Base-by-base conservation (phyloP, 805 yeast species). In the Debaryomyces castellii region DNA sequence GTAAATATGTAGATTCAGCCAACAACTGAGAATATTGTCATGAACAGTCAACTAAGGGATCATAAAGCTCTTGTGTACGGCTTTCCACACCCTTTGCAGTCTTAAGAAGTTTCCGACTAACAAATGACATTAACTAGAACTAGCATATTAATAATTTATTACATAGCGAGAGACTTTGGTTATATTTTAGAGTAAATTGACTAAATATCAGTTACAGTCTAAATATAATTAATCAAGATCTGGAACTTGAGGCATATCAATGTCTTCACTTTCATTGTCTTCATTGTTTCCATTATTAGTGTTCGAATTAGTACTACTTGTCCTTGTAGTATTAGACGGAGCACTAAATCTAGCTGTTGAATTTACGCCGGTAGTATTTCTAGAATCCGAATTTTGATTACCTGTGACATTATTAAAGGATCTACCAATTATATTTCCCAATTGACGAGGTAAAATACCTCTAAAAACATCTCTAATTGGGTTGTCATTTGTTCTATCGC, bases 371-470 rank as follows among this genome's bases (percentile, higher is more conserved):
- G 5, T 24, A 20, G 36, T 20, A 14, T 37, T 30, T n/a, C 28
- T 12, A 24, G 43, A 1, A 14, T n/a, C 3, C 8, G 42, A 6
- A 7, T 21, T 17, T 39, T 39, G 33, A 17, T 39, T 27, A n/a
- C 41, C 34, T 20, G 30, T 14, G 11, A n/a, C 24, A n/a, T 24
- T 38, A 16, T 48, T 45, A 5, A 52, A 41, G 1, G 56, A 43
- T 6, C 44, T 42, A 22, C 44, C 24, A 16, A 53, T 36, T 3
- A 55, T 40, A 23, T 44, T 48, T n/a, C 45, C 47, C 11, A 55
- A 32, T 3, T 49, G 48, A 4, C 45, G 48, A n/a, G 54, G 53
- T 17, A 53, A 35, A 23, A 53, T 41, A 14, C 57, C 57, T 38
- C 54, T 39, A 4, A 53, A 41, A 12, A 44, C 47, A 23, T 53